Base-by-base conservation (phyloP, 106 monocot species). In the Apostasia ramifera region DNA sequence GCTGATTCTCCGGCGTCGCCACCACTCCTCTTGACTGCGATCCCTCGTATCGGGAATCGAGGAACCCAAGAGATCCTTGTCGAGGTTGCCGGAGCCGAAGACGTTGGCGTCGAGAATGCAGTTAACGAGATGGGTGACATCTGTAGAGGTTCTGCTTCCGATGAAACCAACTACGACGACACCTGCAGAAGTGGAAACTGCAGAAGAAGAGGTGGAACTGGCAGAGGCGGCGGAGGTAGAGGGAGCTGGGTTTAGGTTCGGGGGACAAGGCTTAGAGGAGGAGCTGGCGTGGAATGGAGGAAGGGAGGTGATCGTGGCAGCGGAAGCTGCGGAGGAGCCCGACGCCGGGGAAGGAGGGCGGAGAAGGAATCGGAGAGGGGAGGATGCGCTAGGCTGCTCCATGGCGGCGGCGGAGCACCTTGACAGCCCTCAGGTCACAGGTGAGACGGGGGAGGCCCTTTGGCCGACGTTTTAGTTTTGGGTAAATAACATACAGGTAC, bases 91-190 rank as follows among this genome's bases (percentile, higher is more conserved):
- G 60, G 80, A 77, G 68, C 86, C 85, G 68, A 98, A 98, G 49
- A 80, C 80, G 69, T 83, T 66, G 45, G 85, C 80, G 63, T 98
- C 98, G 67, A 98, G 70, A 53, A 90, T 71, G 37, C 80, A 66
- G 73, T 98, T 90, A 53, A 85, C 73, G 61, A 98, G 81, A 53
- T 83, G 79, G 4, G 81, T 14, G 6, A 62, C 71, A 53, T 86
- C 84, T 26, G 68, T 71, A 44, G 73, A 66, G 41, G 81, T 63
- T 48, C 67, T 71, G 53, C 76, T 72, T 4, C 83, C 80, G 47
- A 98, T 37, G 79, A 98, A 98, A 1, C 98, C 98, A 1, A 98
- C 90, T 13, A 82, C 87, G 6, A 93, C 90, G 44, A 98, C 81
- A 47, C 92, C 95, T 0, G 81, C 79, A 0, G 68, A 67, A 47